Percentiles rank a stretch among this genome's conserved stretches.
phyloP scores from a whole-genome alignment of 2,329 filamentous ascomycete genomes.

The Cadophora sp. region DNA sequence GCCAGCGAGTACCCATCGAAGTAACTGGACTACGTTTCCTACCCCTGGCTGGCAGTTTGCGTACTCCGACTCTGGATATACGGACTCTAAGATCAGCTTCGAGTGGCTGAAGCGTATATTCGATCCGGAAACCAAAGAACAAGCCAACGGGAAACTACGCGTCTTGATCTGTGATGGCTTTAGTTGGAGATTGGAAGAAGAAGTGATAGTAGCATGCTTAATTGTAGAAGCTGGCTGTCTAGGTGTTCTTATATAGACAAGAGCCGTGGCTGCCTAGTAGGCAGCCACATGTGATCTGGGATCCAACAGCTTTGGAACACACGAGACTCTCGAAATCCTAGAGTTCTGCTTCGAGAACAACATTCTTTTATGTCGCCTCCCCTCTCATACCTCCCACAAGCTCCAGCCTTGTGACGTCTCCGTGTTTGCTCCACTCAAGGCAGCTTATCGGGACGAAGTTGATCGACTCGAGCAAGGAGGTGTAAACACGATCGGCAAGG shows the following conservation, averaged over 20 bases:
- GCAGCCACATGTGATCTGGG: too few relatives aligned
- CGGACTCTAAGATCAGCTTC: slow-evolving; percentile 45
- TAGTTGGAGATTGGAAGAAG: too few relatives aligned
- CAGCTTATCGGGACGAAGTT: slow-evolving; percentile 37
- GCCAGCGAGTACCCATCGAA: slow-evolving; percentile 40
- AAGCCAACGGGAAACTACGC: slow-evolving; percentile 42
- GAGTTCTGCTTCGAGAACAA: slow-evolving; percentile 41
- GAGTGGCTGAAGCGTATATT: slow-evolving; percentile 46
- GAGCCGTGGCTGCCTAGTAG: too few relatives aligned
- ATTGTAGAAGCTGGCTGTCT: too few relatives aligned
- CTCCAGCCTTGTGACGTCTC: slow-evolving; percentile 39
- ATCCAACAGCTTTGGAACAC: slow-evolving; percentile 35
- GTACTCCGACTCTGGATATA: slow-evolving; percentile 38
- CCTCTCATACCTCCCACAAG: slow-evolving; percentile 36
- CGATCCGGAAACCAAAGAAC: slow-evolving; percentile 44
- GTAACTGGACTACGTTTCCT: slow-evolving; percentile 38
- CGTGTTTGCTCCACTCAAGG: slow-evolving; percentile 37
- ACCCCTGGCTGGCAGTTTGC: slow-evolving; percentile 43
- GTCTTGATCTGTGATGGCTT: slow-evolving; percentile 47
- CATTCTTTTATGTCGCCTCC: slow-evolving; percentile 36
- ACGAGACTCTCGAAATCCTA: slow-evolving; percentile 45
- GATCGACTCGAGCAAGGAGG: slow-evolving; percentile 35
- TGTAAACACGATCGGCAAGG: slow-evolving; percentile 35
- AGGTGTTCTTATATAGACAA: too few relatives aligned
- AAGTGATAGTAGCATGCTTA: too few relatives aligned